A percentile compares a stretch with the other conserved stretches of the same genome.
Evolutionary conservation across 345 rosid species (phyloP).

Genomic region (Hevea brasiliensis): DNA sequence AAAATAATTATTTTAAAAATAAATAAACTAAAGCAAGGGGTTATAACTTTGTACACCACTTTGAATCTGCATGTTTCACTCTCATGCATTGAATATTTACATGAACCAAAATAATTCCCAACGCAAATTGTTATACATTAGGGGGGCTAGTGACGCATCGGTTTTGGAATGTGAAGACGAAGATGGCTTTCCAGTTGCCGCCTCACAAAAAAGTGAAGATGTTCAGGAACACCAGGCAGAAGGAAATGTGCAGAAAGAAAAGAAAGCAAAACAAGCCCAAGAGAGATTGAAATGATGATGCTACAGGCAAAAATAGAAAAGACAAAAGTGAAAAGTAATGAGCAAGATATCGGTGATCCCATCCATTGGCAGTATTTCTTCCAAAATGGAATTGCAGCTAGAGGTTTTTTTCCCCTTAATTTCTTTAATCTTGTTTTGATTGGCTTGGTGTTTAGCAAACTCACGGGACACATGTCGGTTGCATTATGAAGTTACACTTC

Average conservation of each 20-base stretch:
- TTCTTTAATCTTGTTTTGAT: not conserved
- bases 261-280: constrained; percentile 26
- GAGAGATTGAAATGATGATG: constrained; percentile 31
- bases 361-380: not conserved
- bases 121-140: constrained; percentile 46
- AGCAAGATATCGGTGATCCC: constrained; percentile 39
- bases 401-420: not conserved
- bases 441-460: constrained; percentile 1
- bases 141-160: constrained; percentile 27
- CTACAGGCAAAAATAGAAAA: constrained; percentile 57
- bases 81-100: no score
- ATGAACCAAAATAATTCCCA: constrained; percentile 28
- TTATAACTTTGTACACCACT: no score
- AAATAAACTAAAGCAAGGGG: no score
- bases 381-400: not conserved
- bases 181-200: constrained; percentile 82
- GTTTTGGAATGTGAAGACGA: constrained; percentile 85
- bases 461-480: constrained; percentile 6
- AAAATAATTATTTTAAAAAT: no score
- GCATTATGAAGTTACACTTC: not conserved
- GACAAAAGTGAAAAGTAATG: constrained; percentile 54
- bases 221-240: constrained; percentile 29
- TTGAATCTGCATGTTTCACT: no score
- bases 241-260: constrained; percentile 23
- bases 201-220: constrained; percentile 30